Conservation (phyloP, 352 stramenopile species). For the Aphanomyces cochlioides region DNA sequence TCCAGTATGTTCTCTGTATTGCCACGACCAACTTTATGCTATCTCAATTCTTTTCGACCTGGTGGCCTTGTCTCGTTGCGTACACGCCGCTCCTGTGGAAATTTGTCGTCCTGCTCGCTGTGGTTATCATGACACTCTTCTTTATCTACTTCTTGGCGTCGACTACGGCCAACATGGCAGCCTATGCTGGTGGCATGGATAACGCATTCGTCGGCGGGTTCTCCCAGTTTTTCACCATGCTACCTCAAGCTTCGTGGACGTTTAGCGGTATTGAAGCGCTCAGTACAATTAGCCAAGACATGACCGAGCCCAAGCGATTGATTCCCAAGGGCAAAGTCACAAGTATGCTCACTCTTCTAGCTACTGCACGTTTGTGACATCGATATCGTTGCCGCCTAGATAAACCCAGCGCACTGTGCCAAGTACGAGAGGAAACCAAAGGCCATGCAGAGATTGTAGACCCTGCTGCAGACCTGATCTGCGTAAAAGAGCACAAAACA, state of each 20-base stretch:
- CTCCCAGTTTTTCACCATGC: slow-evolving; percentile 4
- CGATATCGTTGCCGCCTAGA: slow-evolving; percentile 28
- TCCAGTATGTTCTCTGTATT: slow-evolving; percentile 21
- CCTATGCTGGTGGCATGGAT: neutral
- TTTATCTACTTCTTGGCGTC: slow-evolving; percentile 31
- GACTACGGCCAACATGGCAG: slow-evolving; percentile 19
- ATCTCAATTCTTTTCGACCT: slow-evolving; percentile 32
- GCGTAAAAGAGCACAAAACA: slow-evolving; percentile 19
- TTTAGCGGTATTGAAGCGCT: neutral
- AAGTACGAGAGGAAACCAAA: neutral
- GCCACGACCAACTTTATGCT: slow-evolving; percentile 9
- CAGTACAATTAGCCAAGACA: slow-evolving; percentile 21
- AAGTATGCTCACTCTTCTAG: slow-evolving; percentile 38
- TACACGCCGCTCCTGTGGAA: slow-evolving; percentile 36
- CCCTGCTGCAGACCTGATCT: too few species aligned
- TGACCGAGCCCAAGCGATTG: slow-evolving; percentile 26
- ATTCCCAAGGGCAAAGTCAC: slow-evolving; percentile 32
- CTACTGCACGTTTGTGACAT: slow-evolving; percentile 36
- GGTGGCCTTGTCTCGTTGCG: slow-evolving; percentile 25
- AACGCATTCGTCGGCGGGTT: slow-evolving; percentile 6
- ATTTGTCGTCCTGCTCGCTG: slow-evolving; percentile 31
- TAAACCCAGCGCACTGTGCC: neutral
- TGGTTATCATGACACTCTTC: slow-evolving; percentile 31
- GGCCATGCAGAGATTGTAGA: neutral
- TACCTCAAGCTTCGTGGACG: neutral